Base-by-base conservation (phyloP, 2,329 filamentous ascomycete genomes). In the Colletotrichum tabaci region DNA sequence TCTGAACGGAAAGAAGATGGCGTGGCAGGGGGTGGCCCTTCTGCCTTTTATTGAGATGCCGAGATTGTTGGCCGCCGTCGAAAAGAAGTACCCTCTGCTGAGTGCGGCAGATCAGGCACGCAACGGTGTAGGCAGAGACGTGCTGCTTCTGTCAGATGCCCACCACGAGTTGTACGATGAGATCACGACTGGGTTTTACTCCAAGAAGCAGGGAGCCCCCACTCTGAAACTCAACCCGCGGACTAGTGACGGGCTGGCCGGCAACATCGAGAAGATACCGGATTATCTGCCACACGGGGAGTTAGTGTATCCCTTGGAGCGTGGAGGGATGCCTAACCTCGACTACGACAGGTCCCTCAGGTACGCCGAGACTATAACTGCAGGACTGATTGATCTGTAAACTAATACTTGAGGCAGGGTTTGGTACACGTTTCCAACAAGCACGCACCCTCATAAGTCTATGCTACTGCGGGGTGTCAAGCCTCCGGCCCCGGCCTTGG, bases 1-100 rank as follows among this genome's bases (percentile, higher is more conserved):
- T 81, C 84, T 98, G 52, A 99, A 99, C 75, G 96, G 96, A 66
- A 98, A 98, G 85, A 99, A 98, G 80, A 97, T 98, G 84, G 94
- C 95, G 0, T 99, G 97, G 96, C 96, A 98, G 81, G 96, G 96
- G 74, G 93, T 99, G 64, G 95, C 94, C 3, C 86, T 99, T 23
- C 87, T 99, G 44, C 96, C 96, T 0, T 99, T 98, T 81, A 99
- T 99, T 77, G 95, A 99, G 77, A 96, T 97, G 87, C 91, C 92
- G 63, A 91, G 95, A 64, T 85, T 99, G 21, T 86, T 99, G 10
- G 87, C 88, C 21, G 96, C 96, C 10, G 96, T 98, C 85, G 88
- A 90, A 58, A 92, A 91, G 74, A 94, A 93, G 77, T 98, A 98
- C 78, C 93, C 93, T 8, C 84, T 94, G 16, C 86, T 99, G 4